Conservation (phyloP, 345 rosid species). For the Murraya koenigii region DNA sequence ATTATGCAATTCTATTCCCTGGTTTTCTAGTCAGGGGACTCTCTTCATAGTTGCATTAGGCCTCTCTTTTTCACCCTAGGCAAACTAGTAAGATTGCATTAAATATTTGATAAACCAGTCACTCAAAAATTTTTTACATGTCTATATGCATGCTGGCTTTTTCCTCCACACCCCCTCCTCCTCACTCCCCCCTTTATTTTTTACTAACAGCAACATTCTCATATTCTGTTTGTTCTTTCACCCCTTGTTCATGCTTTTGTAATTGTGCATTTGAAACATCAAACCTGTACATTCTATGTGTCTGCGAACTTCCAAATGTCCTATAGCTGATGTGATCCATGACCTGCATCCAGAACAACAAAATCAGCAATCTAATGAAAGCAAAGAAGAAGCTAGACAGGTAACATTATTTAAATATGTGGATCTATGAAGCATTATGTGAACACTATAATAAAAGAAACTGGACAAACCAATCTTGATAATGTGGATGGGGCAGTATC, state of each 20-base stretch:
- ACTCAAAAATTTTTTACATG: not conserved
- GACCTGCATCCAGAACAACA: slow-evolving; percentile 38
- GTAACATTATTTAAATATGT: slow-evolving; percentile 25
- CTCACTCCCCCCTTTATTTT: too few relatives aligned
- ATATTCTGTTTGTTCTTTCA: not conserved
- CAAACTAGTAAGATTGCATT: not conserved
- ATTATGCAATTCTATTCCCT: not conserved
- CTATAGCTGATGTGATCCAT: slow-evolving; percentile 45
- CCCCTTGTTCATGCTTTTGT: not conserved
- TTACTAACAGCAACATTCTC: not conserved
- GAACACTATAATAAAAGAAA: slow-evolving; percentile 1
- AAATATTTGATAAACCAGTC: not conserved
- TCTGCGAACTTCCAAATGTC: slow-evolving; percentile 2
- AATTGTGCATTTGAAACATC: not conserved
- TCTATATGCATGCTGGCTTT: not conserved
- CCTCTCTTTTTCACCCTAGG: not conserved
- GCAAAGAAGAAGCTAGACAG: slow-evolving; percentile 42
- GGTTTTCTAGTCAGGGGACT: not conserved
- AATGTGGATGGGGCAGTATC: slow-evolving; percentile 44
- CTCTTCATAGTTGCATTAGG: not conserved
- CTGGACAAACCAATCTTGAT: slow-evolving; percentile 7
- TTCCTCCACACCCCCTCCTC: too few relatives aligned
- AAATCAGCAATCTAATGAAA: slow-evolving; percentile 27
- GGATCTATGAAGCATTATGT: not conserved
- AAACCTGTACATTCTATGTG: not conserved